Base-by-base conservation (phyloP, 345 rosid genomes). In the Salix suchowensis region DNA sequence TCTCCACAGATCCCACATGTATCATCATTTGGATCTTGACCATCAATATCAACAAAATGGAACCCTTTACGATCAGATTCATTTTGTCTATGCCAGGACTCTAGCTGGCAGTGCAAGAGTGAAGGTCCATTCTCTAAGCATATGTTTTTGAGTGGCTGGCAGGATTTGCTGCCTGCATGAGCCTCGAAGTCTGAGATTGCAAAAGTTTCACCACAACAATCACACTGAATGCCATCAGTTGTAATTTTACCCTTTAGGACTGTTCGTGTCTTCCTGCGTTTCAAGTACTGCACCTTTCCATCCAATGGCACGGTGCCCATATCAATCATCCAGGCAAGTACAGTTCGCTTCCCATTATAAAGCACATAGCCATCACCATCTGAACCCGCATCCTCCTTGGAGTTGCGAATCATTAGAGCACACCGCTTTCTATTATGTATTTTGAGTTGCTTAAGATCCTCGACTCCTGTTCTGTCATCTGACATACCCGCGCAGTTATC, bases 1-100 rank as follows among this genome's bases (percentile, higher is more conserved):
- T 95, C 98, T 71, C 98, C 98, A 83, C 98, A 95, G 64, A 91
- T 85, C 67, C 91, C 98, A 88, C 98, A 95, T 21, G 98, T 91
- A 85, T 95, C 98, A 76, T 95, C 98, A 75, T 88, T 95, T 68
- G 92, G 97, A 82, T 95, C 98, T 62, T 88, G 92, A 54, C 86
- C 87, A 79, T 70, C 80, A 80, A 86, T 83, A 73, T 93, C 92
- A 72, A 95, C 88, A 70, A 80, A 83, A 84, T 91, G 90, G 80
- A 87, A 89, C 69, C 91, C 91, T 74, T 87, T 88, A 68, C 24
- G 77, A 74, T 67, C 81, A 61, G 86, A 69, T 76, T 84, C 88
- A 64, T 87, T 89, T 79, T 90, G 92, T 82, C 92, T 93, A 68
- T 87, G 80, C 96, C 97, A 91, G 18, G 90, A 86, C 32, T 89